Evolutionary conservation across 805 yeast species (phyloP).

Genomic region (Candida bentonensis): DNA sequence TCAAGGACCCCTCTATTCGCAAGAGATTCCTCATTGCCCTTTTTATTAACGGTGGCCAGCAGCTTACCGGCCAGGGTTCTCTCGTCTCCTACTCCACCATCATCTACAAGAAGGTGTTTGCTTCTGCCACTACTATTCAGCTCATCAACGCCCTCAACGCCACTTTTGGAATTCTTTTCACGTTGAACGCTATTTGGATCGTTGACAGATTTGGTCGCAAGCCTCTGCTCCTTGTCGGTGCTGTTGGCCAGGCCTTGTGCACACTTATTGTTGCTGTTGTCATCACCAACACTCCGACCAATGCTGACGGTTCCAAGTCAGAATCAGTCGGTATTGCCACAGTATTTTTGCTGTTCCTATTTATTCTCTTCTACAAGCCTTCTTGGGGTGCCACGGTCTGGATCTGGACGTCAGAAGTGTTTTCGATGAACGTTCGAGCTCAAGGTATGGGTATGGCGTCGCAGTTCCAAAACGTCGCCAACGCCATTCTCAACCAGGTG

Average conservation of each 20-base stretch:
- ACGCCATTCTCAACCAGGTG: conserved; percentile 40
- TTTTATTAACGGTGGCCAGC: conserved; percentile 22
- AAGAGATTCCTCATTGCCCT: conserved; percentile 16
- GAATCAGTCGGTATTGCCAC: conserved; percentile 12
- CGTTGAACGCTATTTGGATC: conserved; percentile 7
- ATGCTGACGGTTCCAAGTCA: conserved; percentile 6
- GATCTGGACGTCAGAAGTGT: conserved; percentile 19
- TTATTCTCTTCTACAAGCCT: conserved; percentile 13
- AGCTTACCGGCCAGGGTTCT: conserved; percentile 24
- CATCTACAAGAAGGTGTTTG: conserved; percentile 4
- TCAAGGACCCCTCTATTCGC: conserved; percentile 2
- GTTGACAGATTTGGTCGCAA: conserved; percentile 11
- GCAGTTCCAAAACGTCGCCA: conserved; percentile 12
- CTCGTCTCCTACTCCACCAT: conserved; percentile 14
- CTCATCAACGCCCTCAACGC: conserved; percentile 6
- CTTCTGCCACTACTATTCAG: conserved; percentile 2
- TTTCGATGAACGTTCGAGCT: conserved; percentile 18
- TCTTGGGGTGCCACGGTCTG: conserved; percentile 19
- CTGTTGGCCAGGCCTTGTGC: conserved; percentile 7
- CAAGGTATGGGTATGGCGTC: conserved; percentile 5
- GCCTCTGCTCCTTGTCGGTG: conserved; percentile 9
- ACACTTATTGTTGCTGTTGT: conserved; percentile 4
- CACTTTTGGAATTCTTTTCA: conserved; percentile 7
- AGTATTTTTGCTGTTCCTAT: conserved; percentile 6
- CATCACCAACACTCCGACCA: conserved; percentile 5